Base-by-base conservation (phyloP, 257 asterid genomes). In the Solanum tacnaense region DNA sequence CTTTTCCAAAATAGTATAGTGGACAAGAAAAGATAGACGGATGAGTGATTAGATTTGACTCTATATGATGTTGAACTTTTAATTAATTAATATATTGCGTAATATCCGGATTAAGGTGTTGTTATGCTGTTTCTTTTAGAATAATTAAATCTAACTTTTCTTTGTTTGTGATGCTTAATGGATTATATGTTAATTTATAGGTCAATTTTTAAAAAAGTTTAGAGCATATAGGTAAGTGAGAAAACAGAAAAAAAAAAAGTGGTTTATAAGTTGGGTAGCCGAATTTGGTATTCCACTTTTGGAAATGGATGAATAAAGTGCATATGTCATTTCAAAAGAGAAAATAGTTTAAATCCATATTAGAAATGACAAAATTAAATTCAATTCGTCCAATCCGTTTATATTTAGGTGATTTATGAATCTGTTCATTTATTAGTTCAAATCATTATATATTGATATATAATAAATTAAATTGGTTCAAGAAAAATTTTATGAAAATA, bases 101-200 rank as follows among this genome's bases (percentile, higher is more conserved):
- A n/a, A 27, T 38, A 52, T 89, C 90, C 82, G 85, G 67, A 84
- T 87, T 76, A 76, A 78, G 84, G 74, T 86, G 74, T 89, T 79
- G 85, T 87, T 82, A 84, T 89, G 89, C 82, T 87, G 90, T 85
- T 86, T 86, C 78, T 68, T 86, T 78, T 74, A 41, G 58, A 76
- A 68, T 82, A 67, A 72, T 86, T 23, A 38, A 70, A 16, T 79
- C 70, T 36, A 23, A 35, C 56, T 36, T 7, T 86, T 58, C 81
- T 32, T 68, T 6, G 31, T 86, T 31, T 86, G 36, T 10, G 15
- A 27, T 27, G 87, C 13, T 56, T 88, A 86, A 44, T 58, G 76
- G 20, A 73, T 83, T 82, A 5, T 44, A 65, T 18, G 20, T 62
- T 88, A 82, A 39, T 52, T 56, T 36, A 60, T 84, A 49, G 52